Conservation (phyloP, 345 rosid species). For the Balakata baccata region DNA sequence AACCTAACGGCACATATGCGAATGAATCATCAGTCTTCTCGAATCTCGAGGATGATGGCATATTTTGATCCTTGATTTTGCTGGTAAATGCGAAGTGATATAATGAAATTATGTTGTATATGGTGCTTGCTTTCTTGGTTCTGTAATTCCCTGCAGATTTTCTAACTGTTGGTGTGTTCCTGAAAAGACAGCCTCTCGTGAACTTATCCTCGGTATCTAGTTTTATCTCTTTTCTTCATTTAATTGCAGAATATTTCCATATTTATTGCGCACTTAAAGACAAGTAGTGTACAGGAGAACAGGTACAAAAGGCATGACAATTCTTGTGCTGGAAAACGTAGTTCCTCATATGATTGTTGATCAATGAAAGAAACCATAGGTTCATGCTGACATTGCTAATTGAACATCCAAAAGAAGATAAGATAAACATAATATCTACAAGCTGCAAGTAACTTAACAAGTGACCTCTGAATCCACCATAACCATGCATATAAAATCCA, state of each 20-base stretch:
- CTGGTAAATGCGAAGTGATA: background rate
- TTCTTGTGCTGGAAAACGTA: too few species aligned
- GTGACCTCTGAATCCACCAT: background rate
- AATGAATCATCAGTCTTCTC: background rate
- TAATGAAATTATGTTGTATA: background rate
- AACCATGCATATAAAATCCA: background rate
- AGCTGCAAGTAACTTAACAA: background rate
- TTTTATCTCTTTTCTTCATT: background rate
- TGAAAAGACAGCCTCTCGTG: background rate
- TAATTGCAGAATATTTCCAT: background rate
- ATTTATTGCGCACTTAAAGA: too few species aligned
- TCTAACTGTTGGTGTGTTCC: background rate
- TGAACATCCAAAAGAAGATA: too few species aligned
- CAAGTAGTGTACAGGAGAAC: too few species aligned
- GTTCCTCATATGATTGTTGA: too few species aligned
- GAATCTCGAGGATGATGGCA: background rate
- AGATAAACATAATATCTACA: too few species aligned
- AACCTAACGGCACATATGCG: too few species aligned
- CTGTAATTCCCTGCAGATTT: background rate
- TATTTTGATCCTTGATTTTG: slow-evolving; percentile 11
- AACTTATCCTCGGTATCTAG: background rate
- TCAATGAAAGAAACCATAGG: too few species aligned
- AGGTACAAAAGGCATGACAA: too few species aligned
- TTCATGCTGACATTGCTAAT: too few species aligned
- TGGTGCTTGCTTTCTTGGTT: background rate